These are phyloP conservation scores for Podospora appendiculata DNA, from an alignment of 495 filamentous ascomycete genomes.

Conservation along the genomic window DNA sequence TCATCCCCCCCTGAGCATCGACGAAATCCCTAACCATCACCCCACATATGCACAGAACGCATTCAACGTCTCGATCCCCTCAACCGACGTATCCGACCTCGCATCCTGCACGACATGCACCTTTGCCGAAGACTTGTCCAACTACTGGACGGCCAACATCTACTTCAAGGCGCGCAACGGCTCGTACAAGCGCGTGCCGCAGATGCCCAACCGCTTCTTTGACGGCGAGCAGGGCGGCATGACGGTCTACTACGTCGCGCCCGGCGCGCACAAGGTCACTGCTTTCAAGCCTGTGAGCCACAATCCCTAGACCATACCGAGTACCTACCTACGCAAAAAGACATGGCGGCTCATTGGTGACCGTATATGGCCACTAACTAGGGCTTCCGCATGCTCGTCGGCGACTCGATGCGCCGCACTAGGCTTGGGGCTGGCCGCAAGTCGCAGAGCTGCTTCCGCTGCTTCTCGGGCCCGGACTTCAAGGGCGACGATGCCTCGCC, in stretches of 20 bases:
- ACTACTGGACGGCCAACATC: slow-evolving; percentile 33
- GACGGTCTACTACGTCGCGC: slow-evolving; percentile 31
- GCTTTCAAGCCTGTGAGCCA: slow-evolving; percentile 31
- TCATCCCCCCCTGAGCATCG: too few relatives aligned
- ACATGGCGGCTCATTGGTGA: background rate
- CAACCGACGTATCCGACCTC: slow-evolving; percentile 8
- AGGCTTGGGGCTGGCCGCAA: slow-evolving; percentile 33
- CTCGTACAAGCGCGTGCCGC: slow-evolving; percentile 27
- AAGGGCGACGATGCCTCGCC: slow-evolving; percentile 27
- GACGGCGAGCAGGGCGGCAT: slow-evolving; percentile 19
- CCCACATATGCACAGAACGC: background rate
- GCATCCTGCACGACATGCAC: slow-evolving; percentile 23
- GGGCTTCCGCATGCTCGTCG: slow-evolving; percentile 68
- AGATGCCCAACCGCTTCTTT: slow-evolving; percentile 7
- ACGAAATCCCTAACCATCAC: background rate
- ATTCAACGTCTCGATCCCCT: slow-evolving; percentile 10
- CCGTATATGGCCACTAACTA: slow-evolving; percentile 4
- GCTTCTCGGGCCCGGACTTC: slow-evolving; percentile 35
- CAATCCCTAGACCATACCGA: background rate
- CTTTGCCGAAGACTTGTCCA: slow-evolving; percentile 23
- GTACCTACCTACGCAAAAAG: background rate
- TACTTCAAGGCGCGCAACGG: slow-evolving; percentile 28
- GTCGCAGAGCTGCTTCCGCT: slow-evolving; percentile 15
- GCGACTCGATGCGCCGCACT: slow-evolving; percentile 39
- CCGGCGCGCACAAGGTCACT: slow-evolving; percentile 20